Base-by-base conservation (phyloP, 495 filamentous ascomycete species). In the Neurospora sp. region DNA sequence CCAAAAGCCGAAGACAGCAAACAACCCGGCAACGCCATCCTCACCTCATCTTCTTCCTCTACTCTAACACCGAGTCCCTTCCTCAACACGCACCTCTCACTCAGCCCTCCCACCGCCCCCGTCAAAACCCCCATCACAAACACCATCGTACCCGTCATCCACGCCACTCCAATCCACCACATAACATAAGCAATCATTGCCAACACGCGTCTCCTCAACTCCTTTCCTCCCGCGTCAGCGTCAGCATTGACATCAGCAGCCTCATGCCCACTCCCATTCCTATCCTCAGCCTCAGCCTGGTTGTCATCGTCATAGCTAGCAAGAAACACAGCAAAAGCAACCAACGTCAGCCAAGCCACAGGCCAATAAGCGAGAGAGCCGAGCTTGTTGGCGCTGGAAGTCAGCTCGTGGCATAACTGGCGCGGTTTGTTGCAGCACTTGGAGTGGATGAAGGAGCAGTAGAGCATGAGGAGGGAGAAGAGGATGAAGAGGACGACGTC, bases 151-250 rank as follows among this genome's bases (percentile, higher is more conserved):
- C 39, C 47, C 6, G 31, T 42, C 3, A 44, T 59, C 75, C 75
- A 76, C 22, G 14, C 53, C 6, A 61, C 70, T 8, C 73, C 69
- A 10, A 73, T 18, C 75, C 75, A 76, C 75, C 75, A 74, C 22
- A 68, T 39, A 6, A 69, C 71, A 18, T 74, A 76, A 31, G 44
- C 70, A 14, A 44, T 47, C 40, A 35, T 42, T 2, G 20, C 8
- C 72, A 69, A 68, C n/a, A 31, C 39, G 7, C 6, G 16, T 44
- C 22, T 39, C 3, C 18, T 38, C n/a, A 35, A 2, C 12, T 12
- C 65, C 2, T 3, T 12, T 40, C 35, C 68, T 20, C 41, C 41
- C 8, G 69, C 44, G 4, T 70, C 59, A 2, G 75, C 69, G 16
- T 61, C 72, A 14, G 61, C 53, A 61, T 70, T 53, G 0, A 70